These are phyloP conservation scores for Globisporangium okanoganense DNA, from an alignment of 352 stramenopile genomes.

Conservation along the genomic window DNA sequence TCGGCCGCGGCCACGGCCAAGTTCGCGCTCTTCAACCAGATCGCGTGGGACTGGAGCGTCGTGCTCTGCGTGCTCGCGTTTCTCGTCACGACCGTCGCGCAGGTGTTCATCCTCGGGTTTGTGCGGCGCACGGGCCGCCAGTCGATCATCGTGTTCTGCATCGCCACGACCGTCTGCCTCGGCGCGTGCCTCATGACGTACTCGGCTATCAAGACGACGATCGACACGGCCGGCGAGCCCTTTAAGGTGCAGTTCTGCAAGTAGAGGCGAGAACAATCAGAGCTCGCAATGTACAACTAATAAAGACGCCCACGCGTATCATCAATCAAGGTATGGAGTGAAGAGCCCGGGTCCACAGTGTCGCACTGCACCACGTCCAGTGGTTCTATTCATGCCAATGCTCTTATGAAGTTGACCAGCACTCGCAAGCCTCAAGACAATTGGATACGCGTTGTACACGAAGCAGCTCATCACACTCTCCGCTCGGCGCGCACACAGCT, in stretches of 20 bases:
- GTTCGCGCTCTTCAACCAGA: slow-evolving; percentile 49
- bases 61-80: slow-evolving; percentile 39
- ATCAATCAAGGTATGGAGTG: not conserved
- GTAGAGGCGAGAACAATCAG: too few relatives aligned
- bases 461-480: not conserved
- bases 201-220: slow-evolving; percentile 37
- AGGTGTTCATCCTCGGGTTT: slow-evolving; percentile 48
- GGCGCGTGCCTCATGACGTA: slow-evolving; percentile 49
- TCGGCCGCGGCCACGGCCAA: slow-evolving; percentile 41
- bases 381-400: not conserved
- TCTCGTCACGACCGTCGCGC: slow-evolving; percentile 39
- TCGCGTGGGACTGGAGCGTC: slow-evolving; percentile 40
- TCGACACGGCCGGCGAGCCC: slow-evolving; percentile 32
- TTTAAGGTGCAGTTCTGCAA: slow-evolving; percentile 35
- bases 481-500: slow-evolving; percentile 40
- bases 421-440: too few relatives aligned
- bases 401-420: not conserved
- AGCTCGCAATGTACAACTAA: not conserved
- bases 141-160: slow-evolving; percentile 53
- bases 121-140: slow-evolving; percentile 44
- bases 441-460: too few relatives aligned
- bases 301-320: not conserved
- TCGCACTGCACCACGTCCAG: not conserved
- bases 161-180: slow-evolving; percentile 36
- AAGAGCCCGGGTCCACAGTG: too few relatives aligned